Evolutionary conservation across 78 protist species (phyloP).

Genomic region (Cavenderia fasciculata): DNA sequence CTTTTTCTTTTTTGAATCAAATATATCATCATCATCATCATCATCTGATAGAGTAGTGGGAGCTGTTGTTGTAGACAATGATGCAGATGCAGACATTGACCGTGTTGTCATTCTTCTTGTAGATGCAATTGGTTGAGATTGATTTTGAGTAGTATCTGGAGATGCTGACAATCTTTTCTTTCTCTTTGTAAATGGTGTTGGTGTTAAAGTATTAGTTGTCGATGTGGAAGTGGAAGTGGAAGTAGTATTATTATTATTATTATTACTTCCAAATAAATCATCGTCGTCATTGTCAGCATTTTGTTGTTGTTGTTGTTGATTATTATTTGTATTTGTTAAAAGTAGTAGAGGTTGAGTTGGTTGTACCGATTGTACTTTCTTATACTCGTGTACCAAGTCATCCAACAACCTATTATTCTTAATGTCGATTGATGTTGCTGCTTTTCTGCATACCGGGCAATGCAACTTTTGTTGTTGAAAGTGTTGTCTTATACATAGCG

Average conservation of each 20-base stretch:
- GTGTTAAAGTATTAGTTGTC: not conserved
- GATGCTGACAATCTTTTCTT: conserved; percentile 1
- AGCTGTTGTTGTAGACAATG: not conserved
- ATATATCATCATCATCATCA: not conserved
- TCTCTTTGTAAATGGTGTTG: not conserved
- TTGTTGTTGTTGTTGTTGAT: not conserved
- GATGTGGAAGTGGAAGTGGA: not conserved
- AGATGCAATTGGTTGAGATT: too few species aligned
- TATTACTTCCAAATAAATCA: not conserved
- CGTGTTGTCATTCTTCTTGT: not conserved
- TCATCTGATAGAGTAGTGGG: not conserved
- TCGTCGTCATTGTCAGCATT: not conserved
- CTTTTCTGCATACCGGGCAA: conserved; percentile 55
- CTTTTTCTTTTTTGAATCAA: not conserved
- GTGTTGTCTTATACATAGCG: conserved; percentile 36
- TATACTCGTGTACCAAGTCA: conserved; percentile 8
- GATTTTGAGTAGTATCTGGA: too few species aligned
- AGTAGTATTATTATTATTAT: not conserved
- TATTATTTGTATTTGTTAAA: not conserved
- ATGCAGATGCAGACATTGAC: not conserved
- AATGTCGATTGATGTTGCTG: conserved; percentile 19
- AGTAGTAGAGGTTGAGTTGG: not conserved
- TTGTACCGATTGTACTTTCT: not conserved
- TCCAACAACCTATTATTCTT: conserved; percentile 51
- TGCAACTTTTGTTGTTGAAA: conserved; percentile 21